Evolutionary conservation across 192 early-diverging fungal genomes (phyloP).

Genomic region (Entomortierella lignicola): DNA sequence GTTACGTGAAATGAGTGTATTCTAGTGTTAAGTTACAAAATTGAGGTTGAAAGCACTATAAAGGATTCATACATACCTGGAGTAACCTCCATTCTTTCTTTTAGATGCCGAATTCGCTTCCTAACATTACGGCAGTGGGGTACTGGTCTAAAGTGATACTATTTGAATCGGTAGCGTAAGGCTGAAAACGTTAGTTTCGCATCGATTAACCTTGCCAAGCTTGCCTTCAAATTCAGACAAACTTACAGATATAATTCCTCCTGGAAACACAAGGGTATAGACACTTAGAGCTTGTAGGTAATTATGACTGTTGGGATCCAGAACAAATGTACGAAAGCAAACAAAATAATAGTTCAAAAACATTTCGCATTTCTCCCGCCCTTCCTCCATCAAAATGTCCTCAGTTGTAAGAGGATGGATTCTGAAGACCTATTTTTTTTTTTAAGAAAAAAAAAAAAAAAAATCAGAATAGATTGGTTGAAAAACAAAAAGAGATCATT

Average conservation of each 20-base stretch:
- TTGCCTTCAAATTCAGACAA: not conserved
- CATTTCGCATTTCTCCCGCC: slow-evolving; percentile 90
- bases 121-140: slow-evolving; percentile 76
- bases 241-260: slow-evolving; percentile 63
- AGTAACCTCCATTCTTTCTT: slow-evolving; percentile 71
- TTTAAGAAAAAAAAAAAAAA: slow-evolving; percentile 7
- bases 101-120: slow-evolving; percentile 76
- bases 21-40: too few relatives aligned
- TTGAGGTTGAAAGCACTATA: too few relatives aligned
- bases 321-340: slow-evolving; percentile 74
- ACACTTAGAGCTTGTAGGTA: slow-evolving; percentile 57
- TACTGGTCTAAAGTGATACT: slow-evolving; percentile 76
- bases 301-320: slow-evolving; percentile 45
- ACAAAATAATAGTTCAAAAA: slow-evolving; percentile 93
- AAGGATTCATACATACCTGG: slow-evolving; percentile 49
- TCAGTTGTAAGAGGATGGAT: slow-evolving; percentile 93
- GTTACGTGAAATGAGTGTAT: not conserved
- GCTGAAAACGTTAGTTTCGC: not conserved
- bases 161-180: not conserved
- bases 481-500: not conserved
- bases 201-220: not conserved
- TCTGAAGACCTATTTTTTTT: slow-evolving; percentile 70
- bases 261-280: slow-evolving; percentile 61
- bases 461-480: not conserved
- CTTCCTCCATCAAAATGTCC: slow-evolving; percentile 86